Base-by-base conservation (phyloP, 164 flowering plant species). In the Macadamia integrifolia region DNA sequence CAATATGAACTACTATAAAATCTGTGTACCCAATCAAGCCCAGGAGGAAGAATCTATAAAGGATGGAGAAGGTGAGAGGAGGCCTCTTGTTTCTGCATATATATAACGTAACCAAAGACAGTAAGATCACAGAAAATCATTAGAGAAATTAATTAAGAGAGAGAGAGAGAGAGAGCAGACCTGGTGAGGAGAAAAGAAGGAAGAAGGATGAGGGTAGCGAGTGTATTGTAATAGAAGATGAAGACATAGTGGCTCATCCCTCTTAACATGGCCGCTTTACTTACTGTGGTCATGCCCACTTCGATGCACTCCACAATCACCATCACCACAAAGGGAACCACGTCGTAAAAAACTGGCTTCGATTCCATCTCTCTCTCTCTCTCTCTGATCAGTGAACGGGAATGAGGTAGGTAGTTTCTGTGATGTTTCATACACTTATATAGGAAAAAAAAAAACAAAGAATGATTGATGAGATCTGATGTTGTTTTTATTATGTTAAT, bases 151-250 rank as follows among this genome's bases (percentile, higher is more conserved):
- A n/a, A 61, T 28, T 13, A 30, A 2, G 65, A 60, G 28, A 43
- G 4, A 44, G 31, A 48, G 31, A 48, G 4, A 10, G 40, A 48
- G 12, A 43, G 43, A 59, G 23, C 23, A 23, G n/a, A 85, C 86
- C 84, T 81, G 85, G 14, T 67, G 64, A 80, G 81, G 77, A 86
- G 28, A 78, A 89, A 78, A 3, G 88, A 77, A 69, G 88, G 88
- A 15, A 87, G 84, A 64, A 90, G 88, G 31, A 79, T 9, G 17
- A 79, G 73, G 48, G 82, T 61, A n/a, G 74, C 82, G 23, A 86
- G 70, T 18, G 65, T 73, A 66, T 79, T 64, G 6, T 59, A 77
- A 75, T 86, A 85, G 23, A 78, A 58, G 6, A 81, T 72, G 31
- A 76, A 75, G 28, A 78, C 80, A 28, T 56, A 66, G 49, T 73